Conservation (phyloP, 1,139 yeast genomes). For the Taiozyma onychis region DNA sequence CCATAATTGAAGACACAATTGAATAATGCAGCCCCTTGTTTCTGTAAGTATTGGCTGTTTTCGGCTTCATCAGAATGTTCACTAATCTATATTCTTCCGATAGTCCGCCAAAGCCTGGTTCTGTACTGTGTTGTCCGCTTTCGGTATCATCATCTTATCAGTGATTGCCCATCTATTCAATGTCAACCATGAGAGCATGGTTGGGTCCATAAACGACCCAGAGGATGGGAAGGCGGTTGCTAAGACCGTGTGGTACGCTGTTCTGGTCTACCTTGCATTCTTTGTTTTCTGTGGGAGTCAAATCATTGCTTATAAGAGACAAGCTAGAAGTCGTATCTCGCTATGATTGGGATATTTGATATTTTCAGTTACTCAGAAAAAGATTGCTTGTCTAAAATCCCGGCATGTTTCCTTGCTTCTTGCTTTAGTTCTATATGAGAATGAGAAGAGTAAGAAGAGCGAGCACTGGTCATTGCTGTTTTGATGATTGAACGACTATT, state of each 20-base stretch:
- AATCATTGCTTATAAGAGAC: constrained; percentile 43
- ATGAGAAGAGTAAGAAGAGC: not conserved
- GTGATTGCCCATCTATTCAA: constrained; percentile 80
- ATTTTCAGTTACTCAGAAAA: too few relatives aligned
- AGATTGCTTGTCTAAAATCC: not conserved
- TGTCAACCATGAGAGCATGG: constrained; percentile 81
- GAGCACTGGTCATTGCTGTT: not conserved
- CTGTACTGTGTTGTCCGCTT: constrained; percentile 87
- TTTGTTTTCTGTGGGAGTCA: constrained; percentile 89
- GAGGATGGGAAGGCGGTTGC: constrained; percentile 93
- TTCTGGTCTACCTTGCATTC: constrained; percentile 71
- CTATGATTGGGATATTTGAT: not conserved
- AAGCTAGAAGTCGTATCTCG: constrained; percentile 22
- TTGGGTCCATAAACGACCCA: constrained; percentile 89
- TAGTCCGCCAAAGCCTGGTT: constrained; percentile 87
- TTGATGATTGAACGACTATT: not conserved
- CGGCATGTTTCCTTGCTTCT: not conserved
- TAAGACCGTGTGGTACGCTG: constrained; percentile 84
- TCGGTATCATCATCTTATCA: constrained; percentile 82
- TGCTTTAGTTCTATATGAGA: not conserved
- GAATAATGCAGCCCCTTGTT: constrained; percentile 17
- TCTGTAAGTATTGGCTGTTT: constrained; percentile 10
- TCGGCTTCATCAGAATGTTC: too few relatives aligned
- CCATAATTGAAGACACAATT: not conserved
- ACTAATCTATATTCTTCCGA: not conserved